These are phyloP conservation scores for Oxytropis ochrocephala DNA, from an alignment of 306 rosid genomes.

Conservation along the genomic window DNA sequence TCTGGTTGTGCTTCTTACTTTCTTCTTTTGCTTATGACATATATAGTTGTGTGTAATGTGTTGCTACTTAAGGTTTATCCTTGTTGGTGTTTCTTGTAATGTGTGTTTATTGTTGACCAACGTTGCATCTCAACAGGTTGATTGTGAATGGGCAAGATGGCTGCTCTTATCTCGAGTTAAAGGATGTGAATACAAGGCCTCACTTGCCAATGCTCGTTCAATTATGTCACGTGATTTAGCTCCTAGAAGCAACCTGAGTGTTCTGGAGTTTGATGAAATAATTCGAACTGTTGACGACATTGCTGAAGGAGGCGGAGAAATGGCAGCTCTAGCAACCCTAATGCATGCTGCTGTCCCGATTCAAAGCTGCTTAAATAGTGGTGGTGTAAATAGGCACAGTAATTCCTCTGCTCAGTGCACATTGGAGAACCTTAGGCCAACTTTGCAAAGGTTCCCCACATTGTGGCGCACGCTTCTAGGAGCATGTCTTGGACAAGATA, in stretches of 20 bases:
- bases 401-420: conserved; percentile 90
- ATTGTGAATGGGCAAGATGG: conserved; percentile 94
- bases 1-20: background rate
- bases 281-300: conserved; percentile 93
- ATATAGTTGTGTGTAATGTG: background rate
- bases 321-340: conserved; percentile 92
- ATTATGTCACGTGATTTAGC: conserved; percentile 52
- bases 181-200: conserved; percentile 84
- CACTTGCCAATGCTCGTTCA: conserved; percentile 81
- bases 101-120: conserved; percentile 12
- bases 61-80: background rate
- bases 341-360: conserved; percentile 76
- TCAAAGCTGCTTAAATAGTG: conserved; percentile 76
- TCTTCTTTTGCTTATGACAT: background rate
- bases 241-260: conserved; percentile 56
- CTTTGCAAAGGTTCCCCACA: conserved; percentile 76
- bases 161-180: conserved; percentile 69
- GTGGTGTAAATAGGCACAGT: conserved; percentile 69
- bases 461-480: conserved; percentile 76
- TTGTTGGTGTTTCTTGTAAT: background rate
- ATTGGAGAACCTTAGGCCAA: conserved; percentile 85
- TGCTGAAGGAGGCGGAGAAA: conserved; percentile 96
- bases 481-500: conserved; percentile 75
- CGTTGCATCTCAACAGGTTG: conserved; percentile 54
- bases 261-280: conserved; percentile 69